Base-by-base conservation (phyloP, 352 stramenopile species). In the Globisporangium perplexum region DNA sequence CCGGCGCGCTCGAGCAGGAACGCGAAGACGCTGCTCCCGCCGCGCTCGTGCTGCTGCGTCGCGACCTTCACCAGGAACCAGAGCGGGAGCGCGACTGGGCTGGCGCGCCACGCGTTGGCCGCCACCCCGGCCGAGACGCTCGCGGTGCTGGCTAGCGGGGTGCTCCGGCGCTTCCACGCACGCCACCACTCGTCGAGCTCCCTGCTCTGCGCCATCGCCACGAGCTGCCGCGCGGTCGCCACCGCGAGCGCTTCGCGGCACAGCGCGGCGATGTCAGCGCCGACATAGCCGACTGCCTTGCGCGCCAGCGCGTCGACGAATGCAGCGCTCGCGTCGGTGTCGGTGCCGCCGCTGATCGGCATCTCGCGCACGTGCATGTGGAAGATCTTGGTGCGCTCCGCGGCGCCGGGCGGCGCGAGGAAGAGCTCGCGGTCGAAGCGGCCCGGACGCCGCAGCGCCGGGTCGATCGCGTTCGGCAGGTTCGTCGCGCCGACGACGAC, bases 401-500 rank as follows among this genome's bases (percentile, higher is more conserved):
- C 42, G 14, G 52, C 47, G 33, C 70, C 69, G 0, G 84, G 84
- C 14, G 82, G 72, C 1, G 65, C 51, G 18, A 95, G 47, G 22
- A 79, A 87, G 7, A 95, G 66, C 56, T 95, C 84, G 7, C 82
- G 80, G 47, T 95, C 84, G 55, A 95, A 92, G 18, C 84, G 77
- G 11, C 84, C 84, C 7, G 84, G 80, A 0, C 84, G 84, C 26
- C 83, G 74, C 52, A 95, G 60, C 8, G 84, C 84, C 28, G 76
- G 59, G 50, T 91, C 75, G 45, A 99, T 97, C 1, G 88, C 79
- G 68, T 98, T 97, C 1, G 95, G 93, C 17, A 96, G 63, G 63
- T 98, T 98, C 11, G 95, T 98, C 4, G 95, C 93, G 20, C 84
- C 96, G 41, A 98, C 80, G 23, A 99, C 87, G 10, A 98, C 78